Evolutionary conservation across 768 basidiomycete genomes (phyloP), one percentile per base, ranked within the genome.

Genomic region (Phanerochaete sordida): DNA sequence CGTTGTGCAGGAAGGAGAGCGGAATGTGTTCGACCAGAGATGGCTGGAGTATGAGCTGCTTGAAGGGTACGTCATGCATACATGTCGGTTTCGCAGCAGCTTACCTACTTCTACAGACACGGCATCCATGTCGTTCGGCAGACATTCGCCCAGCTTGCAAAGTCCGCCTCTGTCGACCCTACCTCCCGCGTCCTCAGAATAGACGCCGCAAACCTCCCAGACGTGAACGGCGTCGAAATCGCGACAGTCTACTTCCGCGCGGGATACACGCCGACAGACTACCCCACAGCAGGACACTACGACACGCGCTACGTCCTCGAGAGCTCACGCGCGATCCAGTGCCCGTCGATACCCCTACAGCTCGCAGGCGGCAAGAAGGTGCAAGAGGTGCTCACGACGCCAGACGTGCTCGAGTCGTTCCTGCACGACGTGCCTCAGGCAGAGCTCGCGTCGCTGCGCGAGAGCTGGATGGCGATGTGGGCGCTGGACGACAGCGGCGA

Each of bases 361-460:
- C 84, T 98, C n/a, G 94, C 95, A 0, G 96, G 96, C 0, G 87
- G 89, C 2, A 99, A 99, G 79, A 97, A 97, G 69, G 85, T 99
- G 0, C 96, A 98, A 72, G 87, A 98, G 67, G 90, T 89, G 0
- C 80, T 99, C 16, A 83, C 88, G 7, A 81, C 84, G 27, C 84
- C 85, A 0, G 87, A 87, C 0, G 74, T 91, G 7, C 77, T 96
- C 23, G 92, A 93, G 65, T 75, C 77, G 15, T 95, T 95, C 75
- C 76, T 95, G 37, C 70, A 69, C 23, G 70, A 80, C 60, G 61
- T 72, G 48, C 63, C 67, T 30, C 77, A 74, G 57, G 72, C 70
- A 2, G 81, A 83, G 23, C 71, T 89, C 16, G 75, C 74, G 0
- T 80, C 79, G 27, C 68, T 98, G 7, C 76, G 88, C n/a, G 75